Evolutionary conservation across 495 filamentous ascomycete genomes (phyloP).

Genomic region (Bryoglossum gracile): DNA sequence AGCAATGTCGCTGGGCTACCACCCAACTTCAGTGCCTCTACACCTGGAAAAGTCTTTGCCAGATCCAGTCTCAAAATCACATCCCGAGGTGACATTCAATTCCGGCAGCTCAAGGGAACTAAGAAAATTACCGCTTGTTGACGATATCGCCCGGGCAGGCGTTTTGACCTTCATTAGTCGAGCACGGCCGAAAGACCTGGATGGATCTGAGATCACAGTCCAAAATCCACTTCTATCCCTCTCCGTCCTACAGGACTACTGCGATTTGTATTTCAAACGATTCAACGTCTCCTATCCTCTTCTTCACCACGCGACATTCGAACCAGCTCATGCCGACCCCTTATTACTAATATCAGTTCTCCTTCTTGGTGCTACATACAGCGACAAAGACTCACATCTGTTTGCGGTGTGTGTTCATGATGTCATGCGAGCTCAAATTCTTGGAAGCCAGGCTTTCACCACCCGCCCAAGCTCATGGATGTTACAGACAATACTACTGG

Average conservation of each 20-base stretch:
- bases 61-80: not conserved
- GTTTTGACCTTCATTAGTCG: conserved; percentile 39
- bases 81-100: not conserved
- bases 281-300: conserved; percentile 50
- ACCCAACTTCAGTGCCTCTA: not conserved
- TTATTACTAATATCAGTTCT: conserved; percentile 43
- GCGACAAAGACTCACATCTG: conserved; percentile 46
- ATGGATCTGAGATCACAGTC: conserved; percentile 33
- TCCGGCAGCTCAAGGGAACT: not conserved
- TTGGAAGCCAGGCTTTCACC: conserved; percentile 37
- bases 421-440: conserved; percentile 37
- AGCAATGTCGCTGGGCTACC: conserved; percentile 14
- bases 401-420: conserved; percentile 46
- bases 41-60: not conserved
- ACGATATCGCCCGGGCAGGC: conserved; percentile 32
- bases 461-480: conserved; percentile 45
- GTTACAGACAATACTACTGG: conserved; percentile 49
- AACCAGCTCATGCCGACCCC: conserved; percentile 37
- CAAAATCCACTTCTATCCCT: conserved; percentile 43
- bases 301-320: conserved; percentile 45
- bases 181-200: conserved; percentile 33
- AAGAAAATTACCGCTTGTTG: conserved; percentile 26
- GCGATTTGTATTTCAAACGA: conserved; percentile 46
- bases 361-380: conserved; percentile 48
- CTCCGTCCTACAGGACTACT: conserved; percentile 40